Conservation (phyloP, 805 yeast species). For the Lachancea kluyveri region DNA sequence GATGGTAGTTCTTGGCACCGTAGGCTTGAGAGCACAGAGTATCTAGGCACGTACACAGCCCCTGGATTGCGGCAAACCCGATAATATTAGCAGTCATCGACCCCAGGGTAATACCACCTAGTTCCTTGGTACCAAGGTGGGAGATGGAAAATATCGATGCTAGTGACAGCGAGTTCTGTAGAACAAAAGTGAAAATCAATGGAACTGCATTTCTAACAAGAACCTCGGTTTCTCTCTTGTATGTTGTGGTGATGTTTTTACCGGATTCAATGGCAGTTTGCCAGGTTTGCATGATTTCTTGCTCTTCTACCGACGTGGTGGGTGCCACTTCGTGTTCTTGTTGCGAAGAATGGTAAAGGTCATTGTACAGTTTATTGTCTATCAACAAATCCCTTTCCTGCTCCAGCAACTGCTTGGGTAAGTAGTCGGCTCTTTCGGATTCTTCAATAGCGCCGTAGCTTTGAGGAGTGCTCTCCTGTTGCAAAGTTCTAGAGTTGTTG, state of each 20-base stretch:
- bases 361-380: conserved; percentile 22
- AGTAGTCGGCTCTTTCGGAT: conserved; percentile 7
- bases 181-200: conserved; percentile 55
- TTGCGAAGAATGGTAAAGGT: conserved; percentile 1
- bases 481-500: conserved; percentile 19
- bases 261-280: conserved; percentile 28
- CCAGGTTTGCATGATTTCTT: conserved; percentile 25
- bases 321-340: conserved; percentile 1
- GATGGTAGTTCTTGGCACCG: conserved; percentile 57
- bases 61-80: conserved; percentile 70
- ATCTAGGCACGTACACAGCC: conserved; percentile 72
- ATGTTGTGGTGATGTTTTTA: conserved; percentile 22
- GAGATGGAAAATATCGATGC: conserved; percentile 78
- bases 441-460: conserved; percentile 6
- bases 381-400: conserved; percentile 30
- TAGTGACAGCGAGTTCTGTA: conserved; percentile 68
- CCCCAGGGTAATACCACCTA: conserved; percentile 71
- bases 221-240: conserved; percentile 40
- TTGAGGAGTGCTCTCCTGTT: conserved; percentile 9
- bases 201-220: conserved; percentile 48
- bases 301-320: conserved; percentile 4
- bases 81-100: conserved; percentile 75
- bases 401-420: conserved; percentile 19
- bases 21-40: conserved; percentile 75
- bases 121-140: conserved; percentile 59